Percentiles rank a stretch among this genome's conserved stretches.
Conservation (phyloP, 192 early-diverging fungal genomes). For the Podila clonocystis region DNA sequence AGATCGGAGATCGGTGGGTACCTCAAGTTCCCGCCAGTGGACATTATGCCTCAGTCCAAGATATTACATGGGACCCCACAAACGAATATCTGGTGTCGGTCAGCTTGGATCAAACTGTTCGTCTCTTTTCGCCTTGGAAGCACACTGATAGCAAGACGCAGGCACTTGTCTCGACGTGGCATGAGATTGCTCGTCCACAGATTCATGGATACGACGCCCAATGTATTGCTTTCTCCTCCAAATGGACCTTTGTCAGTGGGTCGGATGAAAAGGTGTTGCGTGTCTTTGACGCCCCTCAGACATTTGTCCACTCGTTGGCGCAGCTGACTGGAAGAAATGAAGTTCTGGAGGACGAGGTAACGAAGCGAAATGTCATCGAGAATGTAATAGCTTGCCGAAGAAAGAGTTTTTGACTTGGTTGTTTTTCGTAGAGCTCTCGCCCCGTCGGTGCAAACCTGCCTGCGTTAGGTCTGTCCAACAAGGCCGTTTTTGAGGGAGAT, state of each 20-base stretch:
- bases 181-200: slow-evolving; percentile 94
- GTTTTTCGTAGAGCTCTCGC: slow-evolving; percentile 50
- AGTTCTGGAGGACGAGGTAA: slow-evolving; percentile 51
- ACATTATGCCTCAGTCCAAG: slow-evolving; percentile 83
- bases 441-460: slow-evolving; percentile 86
- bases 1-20: slow-evolving; percentile 66
- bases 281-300: slow-evolving; percentile 86
- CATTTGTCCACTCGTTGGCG: slow-evolving; percentile 75
- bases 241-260: slow-evolving; percentile 83
- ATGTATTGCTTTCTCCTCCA: slow-evolving; percentile 80
- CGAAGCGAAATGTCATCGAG: no score
- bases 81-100: slow-evolving; percentile 79
- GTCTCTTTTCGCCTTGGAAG: slow-evolving; percentile 84
- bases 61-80: slow-evolving; percentile 84
- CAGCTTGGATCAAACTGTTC: slow-evolving; percentile 89
- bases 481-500: slow-evolving; percentile 81
- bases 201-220: slow-evolving; percentile 96
- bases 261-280: slow-evolving; percentile 96
- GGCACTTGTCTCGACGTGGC: slow-evolving; percentile 69
- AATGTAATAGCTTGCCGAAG: no score
- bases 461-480: slow-evolving; percentile 95
- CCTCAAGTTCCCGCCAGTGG: slow-evolving; percentile 81
- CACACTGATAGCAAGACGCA: slow-evolving; percentile 23
- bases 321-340: slow-evolving; percentile 55
- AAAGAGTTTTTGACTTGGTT: no score